Evolutionary conservation across 805 yeast species (phyloP).

Genomic region (Ogataea ganodermae): DNA sequence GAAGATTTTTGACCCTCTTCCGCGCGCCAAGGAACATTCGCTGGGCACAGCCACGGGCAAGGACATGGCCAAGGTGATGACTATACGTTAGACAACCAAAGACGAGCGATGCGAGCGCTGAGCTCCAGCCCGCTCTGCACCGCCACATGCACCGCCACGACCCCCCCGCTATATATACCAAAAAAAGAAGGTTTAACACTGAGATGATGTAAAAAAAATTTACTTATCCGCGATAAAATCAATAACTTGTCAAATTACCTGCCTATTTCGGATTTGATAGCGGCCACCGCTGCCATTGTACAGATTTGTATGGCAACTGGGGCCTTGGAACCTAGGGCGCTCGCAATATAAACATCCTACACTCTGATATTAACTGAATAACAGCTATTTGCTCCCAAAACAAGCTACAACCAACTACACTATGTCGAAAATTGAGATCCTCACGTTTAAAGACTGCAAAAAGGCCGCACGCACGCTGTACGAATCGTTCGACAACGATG

Average conservation of each 20-base stretch:
- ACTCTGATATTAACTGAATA: too few species aligned
- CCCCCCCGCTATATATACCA: constrained; percentile 4
- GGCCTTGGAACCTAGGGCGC: too few species aligned
- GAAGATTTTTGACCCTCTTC: constrained; percentile 69
- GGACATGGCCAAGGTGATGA: constrained; percentile 52
- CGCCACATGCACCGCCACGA: not conserved
- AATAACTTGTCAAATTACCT: not conserved
- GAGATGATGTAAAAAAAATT: not conserved
- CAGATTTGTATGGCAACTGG: not conserved
- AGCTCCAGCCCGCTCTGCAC: too few species aligned
- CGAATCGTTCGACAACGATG: constrained; percentile 37
- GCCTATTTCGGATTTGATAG: constrained; percentile 3
- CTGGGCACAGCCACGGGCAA: constrained; percentile 42
- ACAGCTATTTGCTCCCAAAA: too few species aligned
- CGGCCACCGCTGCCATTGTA: not conserved
- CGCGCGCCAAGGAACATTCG: constrained; percentile 21
- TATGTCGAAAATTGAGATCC: constrained; percentile 31
- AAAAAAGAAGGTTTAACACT: constrained; percentile 5
- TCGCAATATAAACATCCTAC: too few species aligned
- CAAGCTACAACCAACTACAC: not conserved
- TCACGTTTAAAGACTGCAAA: constrained; percentile 31
- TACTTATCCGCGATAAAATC: constrained; percentile 2
- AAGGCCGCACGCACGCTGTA: constrained; percentile 39
- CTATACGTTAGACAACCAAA: constrained; percentile 42
- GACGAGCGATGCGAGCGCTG: not conserved